These are phyloP conservation scores for Phytophthora lateralis DNA, from an alignment of 352 stramenopile genomes.

Conservation along the genomic window DNA sequence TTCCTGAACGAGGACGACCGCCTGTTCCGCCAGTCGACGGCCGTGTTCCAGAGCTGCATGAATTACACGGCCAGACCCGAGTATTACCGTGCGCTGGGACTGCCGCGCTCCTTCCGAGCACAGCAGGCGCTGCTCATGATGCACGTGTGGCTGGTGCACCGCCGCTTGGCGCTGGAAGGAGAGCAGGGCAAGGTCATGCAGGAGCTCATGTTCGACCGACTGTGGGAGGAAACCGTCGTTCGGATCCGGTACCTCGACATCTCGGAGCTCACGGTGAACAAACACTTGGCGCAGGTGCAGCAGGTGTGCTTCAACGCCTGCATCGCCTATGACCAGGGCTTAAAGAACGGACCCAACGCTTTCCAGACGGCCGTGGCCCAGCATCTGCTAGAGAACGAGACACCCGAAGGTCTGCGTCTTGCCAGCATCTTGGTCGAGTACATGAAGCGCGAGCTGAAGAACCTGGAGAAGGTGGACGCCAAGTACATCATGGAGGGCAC, in stretches of 20 bases:
- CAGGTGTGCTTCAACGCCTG: constrained; percentile 95
- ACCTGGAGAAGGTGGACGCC: constrained; percentile 71
- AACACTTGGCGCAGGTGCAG: constrained; percentile 96
- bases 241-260: constrained; percentile 94
- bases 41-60: constrained; percentile 85
- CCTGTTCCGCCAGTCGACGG: constrained; percentile 72
- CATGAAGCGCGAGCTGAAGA: constrained; percentile 85
- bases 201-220: constrained; percentile 96
- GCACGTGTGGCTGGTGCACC: constrained; percentile 97
- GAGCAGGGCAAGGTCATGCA: constrained; percentile 87
- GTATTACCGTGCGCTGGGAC: constrained; percentile 71
- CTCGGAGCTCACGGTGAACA: constrained; percentile 95
- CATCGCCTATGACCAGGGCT: constrained; percentile 93
- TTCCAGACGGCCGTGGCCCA: constrained; percentile 72
- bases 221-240: constrained; percentile 95
- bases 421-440: constrained; percentile 68
- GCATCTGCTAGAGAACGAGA: constrained; percentile 80
- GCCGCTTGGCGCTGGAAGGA: constrained; percentile 87
- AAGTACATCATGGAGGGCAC: constrained; percentile 77
- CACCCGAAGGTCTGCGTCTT: constrained; percentile 54
- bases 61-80: constrained; percentile 78
- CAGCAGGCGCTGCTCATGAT: constrained; percentile 94
- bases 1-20: constrained; percentile 89
- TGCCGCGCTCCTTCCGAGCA: constrained; percentile 88
- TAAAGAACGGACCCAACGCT: constrained; percentile 61